phyloP scores from a whole-genome alignment of 2,329 filamentous ascomycete genomes.

The Botrytis paeoniae region DNA sequence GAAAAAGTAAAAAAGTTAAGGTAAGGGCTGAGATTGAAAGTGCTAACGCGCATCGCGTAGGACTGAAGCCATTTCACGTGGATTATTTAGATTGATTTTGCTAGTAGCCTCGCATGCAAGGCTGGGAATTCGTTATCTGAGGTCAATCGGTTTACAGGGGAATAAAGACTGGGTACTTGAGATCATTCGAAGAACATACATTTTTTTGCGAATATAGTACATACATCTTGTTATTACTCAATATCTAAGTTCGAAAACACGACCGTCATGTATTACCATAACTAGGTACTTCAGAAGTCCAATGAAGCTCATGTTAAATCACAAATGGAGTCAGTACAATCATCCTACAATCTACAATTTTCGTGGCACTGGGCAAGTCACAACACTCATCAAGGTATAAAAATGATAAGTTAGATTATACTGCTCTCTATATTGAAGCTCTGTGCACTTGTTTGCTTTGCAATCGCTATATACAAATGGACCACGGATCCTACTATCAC shows the following conservation, averaged over 20 bases:
- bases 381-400: background rate
- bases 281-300: too few species aligned
- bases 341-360: background rate
- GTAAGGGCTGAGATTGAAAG: background rate
- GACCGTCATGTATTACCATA: background rate
- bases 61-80: conserved; percentile 6
- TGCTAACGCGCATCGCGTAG: conserved; percentile 17
- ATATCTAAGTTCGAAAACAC: background rate
- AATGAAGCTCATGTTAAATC: background rate
- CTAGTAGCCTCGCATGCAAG: conserved; percentile 12
- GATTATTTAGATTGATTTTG: conserved; percentile 11
- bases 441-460: conserved; percentile 27
- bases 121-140: background rate
- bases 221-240: background rate
- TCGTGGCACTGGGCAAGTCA: background rate
- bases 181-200: background rate
- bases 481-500: conserved; percentile 16
- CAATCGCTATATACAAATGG: conserved; percentile 32
- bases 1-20: background rate
- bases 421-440: conserved; percentile 19
- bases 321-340: background rate
- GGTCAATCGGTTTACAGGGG: background rate
- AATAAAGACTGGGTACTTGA: background rate
- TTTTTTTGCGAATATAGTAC: too few species aligned
- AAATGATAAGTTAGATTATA: background rate